A percentile compares a stretch with the other conserved stretches of the same genome.
phyloP scores from a whole-genome alignment of 2,329 filamentous ascomycete genomes.

The Tricladium varicosporioides region DNA sequence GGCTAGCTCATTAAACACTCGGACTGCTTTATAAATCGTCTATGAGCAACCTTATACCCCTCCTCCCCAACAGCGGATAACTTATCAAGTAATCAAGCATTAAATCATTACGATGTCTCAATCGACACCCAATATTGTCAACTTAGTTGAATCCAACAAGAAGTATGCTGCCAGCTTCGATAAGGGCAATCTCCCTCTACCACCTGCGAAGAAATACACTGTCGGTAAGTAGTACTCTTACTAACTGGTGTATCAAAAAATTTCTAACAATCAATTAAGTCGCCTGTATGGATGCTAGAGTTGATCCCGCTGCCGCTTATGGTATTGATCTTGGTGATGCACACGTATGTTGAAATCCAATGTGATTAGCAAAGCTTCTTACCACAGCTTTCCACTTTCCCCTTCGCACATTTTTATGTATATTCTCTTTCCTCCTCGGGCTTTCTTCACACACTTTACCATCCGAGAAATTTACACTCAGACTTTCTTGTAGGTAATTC shows the following conservation, averaged over 20 bases:
- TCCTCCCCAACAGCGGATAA: too few relatives aligned
- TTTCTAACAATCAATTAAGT: too few relatives aligned
- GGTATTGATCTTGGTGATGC: slow-evolving; percentile 73
- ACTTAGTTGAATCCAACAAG: slow-evolving; percentile 55
- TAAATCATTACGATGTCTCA: slow-evolving; percentile 9
- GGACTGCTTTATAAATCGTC: not conserved
- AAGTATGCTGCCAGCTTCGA: slow-evolving; percentile 58
- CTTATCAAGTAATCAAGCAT: too few relatives aligned
- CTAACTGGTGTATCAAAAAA: too few relatives aligned
- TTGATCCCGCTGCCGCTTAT: slow-evolving; percentile 66
- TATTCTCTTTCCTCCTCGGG: too few relatives aligned
- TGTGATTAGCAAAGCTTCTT: not conserved
- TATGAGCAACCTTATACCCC: not conserved
- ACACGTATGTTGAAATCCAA: slow-evolving; percentile 42
- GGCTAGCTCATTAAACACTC: too few relatives aligned
- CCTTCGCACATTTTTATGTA: not conserved
- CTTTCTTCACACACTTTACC: too few relatives aligned
- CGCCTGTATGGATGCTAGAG: slow-evolving; percentile 77
- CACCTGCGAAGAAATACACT: slow-evolving; percentile 67
- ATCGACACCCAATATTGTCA: slow-evolving; percentile 47
- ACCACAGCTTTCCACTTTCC: not conserved
- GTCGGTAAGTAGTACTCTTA: slow-evolving; percentile 48
- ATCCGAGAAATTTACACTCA: not conserved
- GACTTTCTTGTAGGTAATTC: slow-evolving; percentile 50
- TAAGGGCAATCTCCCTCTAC: slow-evolving; percentile 64